Base-by-base conservation (phyloP, 2,329 filamentous ascomycete species). In the Cryoendolithus antarcticus region DNA sequence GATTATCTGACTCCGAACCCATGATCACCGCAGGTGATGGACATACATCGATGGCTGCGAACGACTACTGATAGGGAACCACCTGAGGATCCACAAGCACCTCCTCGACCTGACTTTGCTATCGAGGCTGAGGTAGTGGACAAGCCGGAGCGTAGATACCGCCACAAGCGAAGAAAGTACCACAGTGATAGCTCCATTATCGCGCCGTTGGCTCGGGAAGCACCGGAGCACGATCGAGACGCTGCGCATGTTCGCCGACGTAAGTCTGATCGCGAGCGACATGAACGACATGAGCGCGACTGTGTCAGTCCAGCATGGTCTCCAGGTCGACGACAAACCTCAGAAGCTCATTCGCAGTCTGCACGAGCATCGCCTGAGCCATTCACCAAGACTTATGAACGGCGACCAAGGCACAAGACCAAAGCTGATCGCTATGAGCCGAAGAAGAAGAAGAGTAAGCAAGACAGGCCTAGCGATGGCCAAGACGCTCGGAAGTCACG, bases 361-460 rank as follows among this genome's bases (percentile, higher is more conserved):
- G 15, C 15, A 5, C 15, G 15, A 19, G 15, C 15, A 19, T 19
- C 37, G 28, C 9, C 32, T 11, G 35, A 29, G 21, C 34, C 33
- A 28, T 37, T 39, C 32, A 28, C 37, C 29, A 43, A 49, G n/a
- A 42, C 41, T 6, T 71, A 67, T 52, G 57, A 61, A 48, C 62
- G 61, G 41, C 62, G 57, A 42, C 55, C 63, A 46, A 61, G 68
- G 39, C 61, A 60, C 52, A 70, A 65, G 52, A 69, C 65, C 15
- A 63, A 60, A 30, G 54, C 57, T 31, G 66, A 69, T 41, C 60
- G 57, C 40, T 71, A 71, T 45, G 59, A 62, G 30, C 52, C 57
- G 13, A 62, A 62, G 42, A 38, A 42, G 24, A 52, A 51, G 43
- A 52, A 58, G 48, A 53, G 56, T 41, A 47, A 57, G 47, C 50